phyloP scores from a whole-genome alignment of 805 yeast species.

The Saturnispora diversa region DNA sequence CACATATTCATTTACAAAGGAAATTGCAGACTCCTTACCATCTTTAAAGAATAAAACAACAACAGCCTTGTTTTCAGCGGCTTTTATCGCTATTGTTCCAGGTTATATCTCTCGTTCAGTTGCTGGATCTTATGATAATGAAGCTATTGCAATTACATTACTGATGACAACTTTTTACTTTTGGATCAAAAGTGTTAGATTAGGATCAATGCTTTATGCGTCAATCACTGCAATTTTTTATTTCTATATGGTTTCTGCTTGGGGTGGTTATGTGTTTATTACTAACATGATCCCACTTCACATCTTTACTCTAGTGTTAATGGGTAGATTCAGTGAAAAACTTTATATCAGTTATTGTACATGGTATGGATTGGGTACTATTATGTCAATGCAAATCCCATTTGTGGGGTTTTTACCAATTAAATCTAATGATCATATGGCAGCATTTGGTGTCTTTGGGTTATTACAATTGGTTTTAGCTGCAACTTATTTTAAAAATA shows the following conservation, averaged over 20 bases:
- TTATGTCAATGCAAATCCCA: constrained; percentile 98
- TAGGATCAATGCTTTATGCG: constrained; percentile 82
- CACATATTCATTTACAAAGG: constrained; percentile 79
- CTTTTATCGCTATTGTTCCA: constrained; percentile 95
- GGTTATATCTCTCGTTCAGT: constrained; percentile 98
- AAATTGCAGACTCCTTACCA: constrained; percentile 64
- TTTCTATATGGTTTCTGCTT: constrained; percentile 98
- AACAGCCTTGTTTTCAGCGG: constrained; percentile 88
- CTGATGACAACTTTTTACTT: constrained; percentile 91
- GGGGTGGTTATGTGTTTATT: constrained; percentile 99
- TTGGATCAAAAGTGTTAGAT: constrained; percentile 91
- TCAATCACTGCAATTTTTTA: constrained; percentile 78
- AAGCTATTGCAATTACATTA: constrained; percentile 94
- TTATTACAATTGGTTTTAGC: constrained; percentile 82
- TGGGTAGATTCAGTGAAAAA: constrained; percentile 87
- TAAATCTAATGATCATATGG: constrained; percentile 97
- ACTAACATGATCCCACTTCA: constrained; percentile 96
- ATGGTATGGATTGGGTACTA: constrained; percentile 96
- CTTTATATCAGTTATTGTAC: constrained; percentile 88
- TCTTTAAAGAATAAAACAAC: constrained; percentile 31
- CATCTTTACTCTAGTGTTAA: constrained; percentile 76
- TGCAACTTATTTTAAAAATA: constrained; percentile 71
- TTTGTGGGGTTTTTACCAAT: constrained; percentile 97
- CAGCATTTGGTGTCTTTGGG: constrained; percentile 95
- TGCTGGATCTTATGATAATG: constrained; percentile 98